Conservation (phyloP, 1,139 yeast species). For the Pichia terricola region DNA sequence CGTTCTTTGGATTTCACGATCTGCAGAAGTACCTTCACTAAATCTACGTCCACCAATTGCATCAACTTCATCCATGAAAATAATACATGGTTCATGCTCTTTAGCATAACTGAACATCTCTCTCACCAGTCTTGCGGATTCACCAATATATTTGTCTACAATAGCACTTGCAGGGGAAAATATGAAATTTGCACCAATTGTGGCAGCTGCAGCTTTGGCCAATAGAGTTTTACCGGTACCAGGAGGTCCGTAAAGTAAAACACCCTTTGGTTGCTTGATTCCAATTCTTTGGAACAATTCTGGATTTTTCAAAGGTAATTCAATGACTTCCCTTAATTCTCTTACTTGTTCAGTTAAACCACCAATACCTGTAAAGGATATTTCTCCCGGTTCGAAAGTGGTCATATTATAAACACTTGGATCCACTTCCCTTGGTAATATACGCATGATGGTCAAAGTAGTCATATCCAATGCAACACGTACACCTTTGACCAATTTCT, state of each 20-base stretch:
- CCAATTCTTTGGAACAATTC: constrained; percentile 94
- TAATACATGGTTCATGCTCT: constrained; percentile 97
- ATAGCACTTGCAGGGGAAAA: constrained; percentile 97
- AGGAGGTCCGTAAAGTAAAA: constrained; percentile 95
- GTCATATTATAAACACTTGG: constrained; percentile 99
- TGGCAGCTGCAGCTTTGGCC: constrained; percentile 98
- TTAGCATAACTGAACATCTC: constrained; percentile 98
- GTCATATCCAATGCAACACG: constrained; percentile 97
- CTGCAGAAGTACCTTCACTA: constrained; percentile 98
- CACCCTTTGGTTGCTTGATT: constrained; percentile 97
- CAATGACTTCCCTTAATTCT: constrained; percentile 95
- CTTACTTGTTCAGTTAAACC: constrained; percentile 94
- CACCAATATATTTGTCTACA: constrained; percentile 98
- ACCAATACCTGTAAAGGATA: constrained; percentile 92
- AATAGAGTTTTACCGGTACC: constrained; percentile 95
- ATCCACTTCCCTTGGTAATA: constrained; percentile 95
- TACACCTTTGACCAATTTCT: constrained; percentile 80
- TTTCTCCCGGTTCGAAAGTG: constrained; percentile 92
- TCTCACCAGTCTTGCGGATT: constrained; percentile 90
- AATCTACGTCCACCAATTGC: constrained; percentile 99
- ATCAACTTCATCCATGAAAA: constrained; percentile 98
- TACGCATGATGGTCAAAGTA: constrained; percentile 94
- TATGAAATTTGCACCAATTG: constrained; percentile 95
- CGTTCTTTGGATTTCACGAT: constrained; percentile 97
- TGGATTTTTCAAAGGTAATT: constrained; percentile 93